These are phyloP conservation scores for Botrytis medusae DNA, from an alignment of 2,329 filamentous ascomycete genomes.

Conservation along the genomic window DNA sequence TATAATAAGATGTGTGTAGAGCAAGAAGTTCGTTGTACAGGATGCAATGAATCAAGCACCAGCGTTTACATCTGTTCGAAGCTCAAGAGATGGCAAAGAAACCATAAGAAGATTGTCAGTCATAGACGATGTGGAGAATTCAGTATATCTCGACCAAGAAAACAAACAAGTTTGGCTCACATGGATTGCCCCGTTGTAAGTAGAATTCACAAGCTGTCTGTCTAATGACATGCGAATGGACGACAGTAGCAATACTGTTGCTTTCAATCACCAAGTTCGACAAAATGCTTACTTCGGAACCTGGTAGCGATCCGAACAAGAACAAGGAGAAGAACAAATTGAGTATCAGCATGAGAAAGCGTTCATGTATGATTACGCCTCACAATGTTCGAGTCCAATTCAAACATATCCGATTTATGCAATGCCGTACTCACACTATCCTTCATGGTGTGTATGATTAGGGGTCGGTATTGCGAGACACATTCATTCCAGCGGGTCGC, in stretches of 20 bases:
- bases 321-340: slow-evolving; percentile 11
- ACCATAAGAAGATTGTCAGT: slow-evolving; percentile 17
- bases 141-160: slow-evolving; percentile 15
- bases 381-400: background rate
- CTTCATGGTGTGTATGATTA: slow-evolving; percentile 18
- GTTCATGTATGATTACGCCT: slow-evolving; percentile 13
- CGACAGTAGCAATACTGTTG: background rate
- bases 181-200: slow-evolving; percentile 21
- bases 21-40: slow-evolving; percentile 22
- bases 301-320: background rate
- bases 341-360: background rate
- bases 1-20: slow-evolving; percentile 9
- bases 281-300: slow-evolving; percentile 7
- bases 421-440: slow-evolving; percentile 1
- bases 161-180: slow-evolving; percentile 11
- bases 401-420: background rate
- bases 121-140: slow-evolving; percentile 17
- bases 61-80: slow-evolving; percentile 18
- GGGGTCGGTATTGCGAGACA: background rate
- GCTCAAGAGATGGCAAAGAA: slow-evolving; percentile 22
- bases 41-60: slow-evolving; percentile 18
- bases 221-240: background rate
- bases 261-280: background rate
- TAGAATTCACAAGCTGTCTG: background rate
- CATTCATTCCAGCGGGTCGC: background rate